phyloP scores from a whole-genome alignment of 371 early-diverging fungal genomes.

The Mortierella sp. region DNA sequence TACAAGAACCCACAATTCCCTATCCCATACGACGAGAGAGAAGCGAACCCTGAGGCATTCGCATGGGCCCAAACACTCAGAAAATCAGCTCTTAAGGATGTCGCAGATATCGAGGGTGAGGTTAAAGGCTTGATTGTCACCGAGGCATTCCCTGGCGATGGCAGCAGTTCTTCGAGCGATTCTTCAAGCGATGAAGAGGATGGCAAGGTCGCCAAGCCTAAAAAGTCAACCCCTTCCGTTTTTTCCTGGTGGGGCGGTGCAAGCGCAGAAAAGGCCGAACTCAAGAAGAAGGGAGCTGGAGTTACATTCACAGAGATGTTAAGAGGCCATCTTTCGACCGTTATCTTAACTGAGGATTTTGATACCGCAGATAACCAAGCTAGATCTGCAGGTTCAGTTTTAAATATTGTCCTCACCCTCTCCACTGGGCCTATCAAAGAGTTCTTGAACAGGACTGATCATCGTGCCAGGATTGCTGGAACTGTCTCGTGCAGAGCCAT shows the following conservation, averaged over 20 bases:
- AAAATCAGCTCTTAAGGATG: slow-evolving; percentile 37
- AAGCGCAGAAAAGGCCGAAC: slow-evolving; percentile 13
- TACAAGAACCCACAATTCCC: slow-evolving; percentile 52
- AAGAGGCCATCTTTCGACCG: slow-evolving; percentile 59
- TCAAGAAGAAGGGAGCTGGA: slow-evolving; percentile 34
- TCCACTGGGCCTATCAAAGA: slow-evolving; percentile 50
- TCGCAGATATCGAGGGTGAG: slow-evolving; percentile 20
- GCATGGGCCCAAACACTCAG: slow-evolving; percentile 32
- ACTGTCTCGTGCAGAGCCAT: slow-evolving; percentile 61
- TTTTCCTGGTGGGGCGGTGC: slow-evolving; percentile 44
- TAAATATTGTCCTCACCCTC: slow-evolving; percentile 51
- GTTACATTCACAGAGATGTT: slow-evolving; percentile 57
- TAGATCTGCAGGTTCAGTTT: slow-evolving; percentile 51
- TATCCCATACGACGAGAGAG: slow-evolving; percentile 27
- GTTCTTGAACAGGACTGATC: slow-evolving; percentile 41
- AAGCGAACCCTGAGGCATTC: slow-evolving; percentile 30
- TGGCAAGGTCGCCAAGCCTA: slow-evolving; percentile 15
- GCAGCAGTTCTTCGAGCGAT: slow-evolving; percentile 11
- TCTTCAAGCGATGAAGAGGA: slow-evolving; percentile 20
- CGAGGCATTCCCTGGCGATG: slow-evolving; percentile 35
- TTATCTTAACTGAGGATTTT: slow-evolving; percentile 52
- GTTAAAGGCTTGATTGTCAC: slow-evolving; percentile 40
- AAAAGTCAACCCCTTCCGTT: slow-evolving; percentile 19
- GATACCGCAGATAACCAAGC: slow-evolving; percentile 55
- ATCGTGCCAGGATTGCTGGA: slow-evolving; percentile 50